Evolutionary conservation across 352 stramenopile species (phyloP).

Genomic region (Pythium brachiatum): DNA sequence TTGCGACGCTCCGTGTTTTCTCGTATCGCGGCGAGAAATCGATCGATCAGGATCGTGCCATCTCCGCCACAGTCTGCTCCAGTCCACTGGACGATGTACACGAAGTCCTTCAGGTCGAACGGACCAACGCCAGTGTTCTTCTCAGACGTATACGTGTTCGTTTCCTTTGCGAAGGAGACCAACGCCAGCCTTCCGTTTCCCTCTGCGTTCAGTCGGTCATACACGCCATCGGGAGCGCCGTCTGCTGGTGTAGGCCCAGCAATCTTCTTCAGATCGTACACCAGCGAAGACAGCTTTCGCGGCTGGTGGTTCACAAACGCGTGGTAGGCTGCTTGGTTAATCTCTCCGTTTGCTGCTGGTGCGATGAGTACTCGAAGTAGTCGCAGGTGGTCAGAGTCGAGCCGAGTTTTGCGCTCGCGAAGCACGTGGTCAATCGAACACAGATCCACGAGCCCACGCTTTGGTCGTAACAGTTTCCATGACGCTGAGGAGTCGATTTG

Average conservation of each 20-base stretch:
- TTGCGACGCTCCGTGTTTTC: conserved; percentile 72
- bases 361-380: conserved; percentile 66
- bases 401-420: conserved; percentile 45
- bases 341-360: conserved; percentile 56
- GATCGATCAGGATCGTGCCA: conserved; percentile 66
- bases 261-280: conserved; percentile 74
- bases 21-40: conserved; percentile 63
- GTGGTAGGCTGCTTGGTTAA: conserved; percentile 63
- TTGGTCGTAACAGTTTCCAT: conserved; percentile 69
- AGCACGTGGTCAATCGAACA: conserved; percentile 60
- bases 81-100: conserved; percentile 72
- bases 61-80: conserved; percentile 70
- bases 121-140: conserved; percentile 37
- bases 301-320: conserved; percentile 79
- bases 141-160: conserved; percentile 56
- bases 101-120: conserved; percentile 68
- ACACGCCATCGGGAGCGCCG: conserved; percentile 43
- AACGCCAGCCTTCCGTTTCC: conserved; percentile 69
- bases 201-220: conserved; percentile 71
- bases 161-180: conserved; percentile 48
- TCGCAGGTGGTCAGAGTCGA: conserved; percentile 52
- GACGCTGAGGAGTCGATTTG: conserved; percentile 73
- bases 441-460: conserved; percentile 49
- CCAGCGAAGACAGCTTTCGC: conserved; percentile 74
- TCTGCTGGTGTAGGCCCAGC: conserved; percentile 41